These are phyloP conservation scores for Luffa acutangula DNA, from an alignment of 306 rosid species.

Conservation along the genomic window DNA sequence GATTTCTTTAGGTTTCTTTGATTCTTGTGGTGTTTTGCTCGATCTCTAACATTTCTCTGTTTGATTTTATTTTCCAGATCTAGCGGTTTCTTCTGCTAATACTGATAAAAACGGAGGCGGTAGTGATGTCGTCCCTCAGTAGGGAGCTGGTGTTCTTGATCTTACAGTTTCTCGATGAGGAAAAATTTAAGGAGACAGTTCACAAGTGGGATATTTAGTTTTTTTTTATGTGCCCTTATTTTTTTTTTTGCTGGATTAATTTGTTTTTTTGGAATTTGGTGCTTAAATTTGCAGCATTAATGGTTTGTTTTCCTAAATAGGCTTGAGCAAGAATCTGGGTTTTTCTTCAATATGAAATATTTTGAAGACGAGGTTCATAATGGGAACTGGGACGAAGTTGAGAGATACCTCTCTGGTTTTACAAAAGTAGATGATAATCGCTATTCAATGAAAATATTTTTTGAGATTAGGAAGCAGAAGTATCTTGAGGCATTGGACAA, in stretches of 20 bases:
- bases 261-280: constrained; percentile 7
- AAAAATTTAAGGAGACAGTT: constrained; percentile 96
- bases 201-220: constrained; percentile 59
- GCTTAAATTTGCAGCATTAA: constrained; percentile 18
- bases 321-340: constrained; percentile 97
- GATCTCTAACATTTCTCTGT: constrained; percentile 12
- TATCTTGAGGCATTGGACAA: constrained; percentile 94
- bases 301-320: constrained; percentile 30
- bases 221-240: neutral
- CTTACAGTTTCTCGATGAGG: constrained; percentile 98
- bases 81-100: constrained; percentile 35
- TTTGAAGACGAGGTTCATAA: constrained; percentile 97
- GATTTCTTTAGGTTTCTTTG: neutral
- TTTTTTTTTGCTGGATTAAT: neutral
- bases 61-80: constrained; percentile 48
- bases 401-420: constrained; percentile 90
- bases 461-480: constrained; percentile 97
- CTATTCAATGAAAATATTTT: constrained; percentile 95
- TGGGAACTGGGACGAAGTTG: constrained; percentile 99
- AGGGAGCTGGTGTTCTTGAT: constrained; percentile 98
- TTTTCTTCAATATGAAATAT: constrained; percentile 95
- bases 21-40: constrained; percentile 17
- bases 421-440: constrained; percentile 97
- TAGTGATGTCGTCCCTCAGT: constrained; percentile 86
- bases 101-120: constrained; percentile 36